Conservation (phyloP, 2,329 filamentous ascomycete species). For the Nakataea oryzae region DNA sequence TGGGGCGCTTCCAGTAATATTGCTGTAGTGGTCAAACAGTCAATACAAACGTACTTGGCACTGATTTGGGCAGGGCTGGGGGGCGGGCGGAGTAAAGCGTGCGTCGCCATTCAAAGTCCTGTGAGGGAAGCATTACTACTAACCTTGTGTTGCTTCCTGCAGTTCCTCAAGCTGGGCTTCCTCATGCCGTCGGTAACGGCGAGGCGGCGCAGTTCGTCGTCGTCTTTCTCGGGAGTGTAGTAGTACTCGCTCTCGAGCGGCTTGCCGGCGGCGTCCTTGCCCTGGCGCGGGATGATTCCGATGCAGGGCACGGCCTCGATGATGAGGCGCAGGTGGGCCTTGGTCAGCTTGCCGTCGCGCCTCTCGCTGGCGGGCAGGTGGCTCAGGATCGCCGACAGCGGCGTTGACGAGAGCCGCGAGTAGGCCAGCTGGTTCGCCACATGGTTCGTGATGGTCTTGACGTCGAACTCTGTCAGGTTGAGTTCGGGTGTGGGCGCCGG, state of each 20-base stretch:
- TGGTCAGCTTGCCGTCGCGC: constrained; percentile 37
- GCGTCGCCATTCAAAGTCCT: background rate
- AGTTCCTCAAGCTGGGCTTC: constrained; percentile 80
- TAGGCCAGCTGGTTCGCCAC: constrained; percentile 92
- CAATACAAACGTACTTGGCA: background rate
- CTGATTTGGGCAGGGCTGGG: background rate
- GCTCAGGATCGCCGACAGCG: constrained; percentile 78
- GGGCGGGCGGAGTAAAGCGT: background rate
- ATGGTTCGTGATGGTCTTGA: constrained; percentile 61
- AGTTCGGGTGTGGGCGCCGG: constrained; percentile 19
- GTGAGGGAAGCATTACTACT: constrained; percentile 13
- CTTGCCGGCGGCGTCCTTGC: constrained; percentile 94
- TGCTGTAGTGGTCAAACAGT: constrained; percentile 30
- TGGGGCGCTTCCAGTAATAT: constrained; percentile 60
- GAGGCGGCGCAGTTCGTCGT: constrained; percentile 65
- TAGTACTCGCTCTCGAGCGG: constrained; percentile 93
- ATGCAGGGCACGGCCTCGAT: constrained; percentile 69
- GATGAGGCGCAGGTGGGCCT: constrained; percentile 55
- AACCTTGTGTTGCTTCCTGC: constrained; percentile 97
- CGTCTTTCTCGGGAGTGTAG: constrained; percentile 81
- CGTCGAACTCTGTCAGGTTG: constrained; percentile 20
- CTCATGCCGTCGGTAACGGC: constrained; percentile 78
- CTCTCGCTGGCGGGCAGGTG: constrained; percentile 65
- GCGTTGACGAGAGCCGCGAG: constrained; percentile 83
- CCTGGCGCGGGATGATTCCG: constrained; percentile 78